Base-by-base conservation (phyloP, 1,139 yeast species). In the Diutina rugosa region DNA sequence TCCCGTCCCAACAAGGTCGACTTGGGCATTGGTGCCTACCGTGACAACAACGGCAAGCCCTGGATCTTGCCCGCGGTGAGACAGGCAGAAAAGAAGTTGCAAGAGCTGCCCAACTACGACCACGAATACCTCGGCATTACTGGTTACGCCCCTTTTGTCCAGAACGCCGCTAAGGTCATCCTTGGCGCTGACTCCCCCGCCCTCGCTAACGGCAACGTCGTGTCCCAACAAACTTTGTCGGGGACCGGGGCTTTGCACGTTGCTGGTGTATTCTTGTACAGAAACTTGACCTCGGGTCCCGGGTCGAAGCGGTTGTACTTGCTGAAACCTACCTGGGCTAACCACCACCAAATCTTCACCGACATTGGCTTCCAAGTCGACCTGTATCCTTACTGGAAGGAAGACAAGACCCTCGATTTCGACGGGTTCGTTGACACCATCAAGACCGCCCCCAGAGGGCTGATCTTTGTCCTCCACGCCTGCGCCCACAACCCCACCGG, bases 241-340 rank as follows among this genome's bases (percentile, higher is more conserved):
- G 99, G 99, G 62, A 93, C 99, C 14, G 99, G 99, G 57, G 96
- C 98, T 5, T 78, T 91, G 64, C 98, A 91, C 67, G 73, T 90
- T 65, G 95, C 91, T 29, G 96, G 91, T 18, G 77, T 78, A 60
- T 89, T 93, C 65, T 72, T 91, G 60, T 55, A 38, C 48, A 38
- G 41, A n/a, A 48, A 47, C 41, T 48, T 55, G 29, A 55, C 56
- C 45, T 47, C 44, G 47, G 56, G 49, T 18, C 54, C 32, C 66
- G 65, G 53, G 71, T 60, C 78, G 81, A 38, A 73, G 78, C 35
- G 76, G 41, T 32, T 93, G 55, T 91, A 90, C 71, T 72, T 91
- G 58, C 87, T 97, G 9, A 77, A 81, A 61, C 99, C 99, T 59
- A 91, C 99, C 30, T 93, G 99, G 99, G 96, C 93, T 57, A 93